Evolutionary conservation across 805 yeast species (phyloP), one percentile per base, ranked within the genome.

Genomic region (Starmera dryadoides): DNA sequence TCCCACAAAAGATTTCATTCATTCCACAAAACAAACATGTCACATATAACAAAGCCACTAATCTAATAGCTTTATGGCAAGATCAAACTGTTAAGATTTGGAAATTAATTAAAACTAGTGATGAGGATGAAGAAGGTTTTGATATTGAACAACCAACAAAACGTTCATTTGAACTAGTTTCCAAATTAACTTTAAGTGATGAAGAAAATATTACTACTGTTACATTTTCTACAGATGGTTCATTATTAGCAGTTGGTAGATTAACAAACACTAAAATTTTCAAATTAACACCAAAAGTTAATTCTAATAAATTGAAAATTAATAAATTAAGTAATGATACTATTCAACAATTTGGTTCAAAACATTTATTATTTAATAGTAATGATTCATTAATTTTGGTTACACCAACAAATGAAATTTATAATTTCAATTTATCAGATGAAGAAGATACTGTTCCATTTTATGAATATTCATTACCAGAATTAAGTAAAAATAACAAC

Each of bases 11-110:
- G 57, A 59, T 93, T 26, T 77, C 89, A 20, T 67, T 78, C 35
- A 70, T 72, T 36, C 86, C 82, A 48, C 76, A 69, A 47, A 56
- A 60, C 14, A 70, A 81, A 11, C 77, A 74, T 47, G 69, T 81
- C 4, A 50, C 71, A 2, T 54, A 75, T 12, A 73, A 75, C 44
- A 58, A 65, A 34, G 53, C 57, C 6, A 66, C 71, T 30, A 71
- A 80, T 43, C 60, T 79, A 19, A 59, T 91, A 21, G 70, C 77
- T 7, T 71, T 82, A 72, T 91, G 94, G 93, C 82, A 79, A 50
- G 94, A 84, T 48, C 88, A 84, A 55, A 68, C 73, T 4, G 74
- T 91, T 32, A 87, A 87, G 55, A 68, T 93, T 10, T 93, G 98
- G 98, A 66, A 62, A 44, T 53, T 86, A 16, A 63, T 62, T 18